Evolutionary conservation across 108 stramenopile genomes (phyloP).

Genomic region (Cyclotella atomus): DNA sequence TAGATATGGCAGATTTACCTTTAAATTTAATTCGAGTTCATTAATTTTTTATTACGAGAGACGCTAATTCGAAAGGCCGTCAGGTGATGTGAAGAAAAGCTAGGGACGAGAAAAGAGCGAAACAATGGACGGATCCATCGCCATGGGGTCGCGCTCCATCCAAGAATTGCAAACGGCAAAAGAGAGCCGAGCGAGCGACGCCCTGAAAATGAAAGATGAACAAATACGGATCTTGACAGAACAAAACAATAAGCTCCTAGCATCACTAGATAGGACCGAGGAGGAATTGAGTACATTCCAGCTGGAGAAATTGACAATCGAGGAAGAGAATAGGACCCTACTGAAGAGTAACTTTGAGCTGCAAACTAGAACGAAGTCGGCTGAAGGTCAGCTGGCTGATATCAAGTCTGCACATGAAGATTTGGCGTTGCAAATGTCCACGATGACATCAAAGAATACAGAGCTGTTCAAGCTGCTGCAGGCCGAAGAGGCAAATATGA

Average conservation of each 20-base stretch:
- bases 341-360: conserved; percentile 70
- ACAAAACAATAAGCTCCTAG: conserved; percentile 72
- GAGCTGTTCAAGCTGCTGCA: conserved; percentile 87
- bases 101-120: too few relatives aligned
- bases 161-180: conserved; percentile 46
- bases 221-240: conserved; percentile 75
- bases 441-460: conserved; percentile 82
- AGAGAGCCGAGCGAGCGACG: conserved; percentile 59
- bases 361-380: conserved; percentile 54
- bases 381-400: conserved; percentile 61
- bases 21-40: too few relatives aligned
- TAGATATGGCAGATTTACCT: too few relatives aligned
- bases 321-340: conserved; percentile 68
- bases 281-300: conserved; percentile 65
- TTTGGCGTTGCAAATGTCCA: conserved; percentile 69
- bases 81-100: too few relatives aligned
- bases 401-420: conserved; percentile 55
- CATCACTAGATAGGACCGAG: conserved; percentile 66
- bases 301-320: conserved; percentile 52
- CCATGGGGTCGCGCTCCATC: conserved; percentile 18
- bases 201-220: conserved; percentile 82
- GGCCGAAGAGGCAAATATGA: conserved; percentile 73
- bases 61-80: too few relatives aligned
- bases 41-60: too few relatives aligned
- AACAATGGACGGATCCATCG: too few relatives aligned